Evolutionary conservation across 2,329 filamentous ascomycete species (phyloP).

Genomic region (Pseudopyrenochaeta lycopersici): DNA sequence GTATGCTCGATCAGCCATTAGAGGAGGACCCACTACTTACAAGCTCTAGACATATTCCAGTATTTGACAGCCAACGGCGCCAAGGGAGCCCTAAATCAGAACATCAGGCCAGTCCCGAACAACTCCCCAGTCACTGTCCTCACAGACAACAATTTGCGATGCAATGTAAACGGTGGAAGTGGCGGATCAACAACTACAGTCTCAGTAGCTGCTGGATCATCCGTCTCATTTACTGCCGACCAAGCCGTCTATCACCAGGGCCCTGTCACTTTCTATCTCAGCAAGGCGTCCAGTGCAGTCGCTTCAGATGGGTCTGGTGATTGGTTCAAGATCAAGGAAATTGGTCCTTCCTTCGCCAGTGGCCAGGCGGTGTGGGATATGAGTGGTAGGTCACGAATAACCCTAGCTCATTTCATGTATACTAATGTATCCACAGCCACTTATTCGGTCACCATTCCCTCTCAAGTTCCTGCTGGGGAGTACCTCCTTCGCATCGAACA

Average conservation of each 20-base stretch:
- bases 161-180: slow-evolving; percentile 45
- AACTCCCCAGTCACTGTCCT: slow-evolving; percentile 49
- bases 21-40: slow-evolving; percentile 10
- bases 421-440: slow-evolving; percentile 32
- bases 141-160: slow-evolving; percentile 42
- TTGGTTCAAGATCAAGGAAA: slow-evolving; percentile 53
- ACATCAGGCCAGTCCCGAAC: slow-evolving; percentile 50
- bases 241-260: slow-evolving; percentile 51
- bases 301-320: slow-evolving; percentile 47
- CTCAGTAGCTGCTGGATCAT: slow-evolving; percentile 45
- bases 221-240: slow-evolving; percentile 47
- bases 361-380: slow-evolving; percentile 46
- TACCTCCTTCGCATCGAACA: slow-evolving; percentile 61
- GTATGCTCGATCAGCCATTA: slow-evolving; percentile 24
- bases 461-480: slow-evolving; percentile 53
- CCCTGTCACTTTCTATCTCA: slow-evolving; percentile 49
- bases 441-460: slow-evolving; percentile 52
- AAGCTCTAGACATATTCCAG: slow-evolving; percentile 47
- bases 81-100: slow-evolving; percentile 46
- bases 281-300: slow-evolving; percentile 44
- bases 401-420: neutral
- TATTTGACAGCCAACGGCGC: slow-evolving; percentile 47
- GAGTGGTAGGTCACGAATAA: slow-evolving; percentile 27
- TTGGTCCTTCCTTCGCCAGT: slow-evolving; percentile 46
- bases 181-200: slow-evolving; percentile 42